Base-by-base conservation (phyloP, 495 filamentous ascomycete genomes). In the Aspergillus egyptiacus region DNA sequence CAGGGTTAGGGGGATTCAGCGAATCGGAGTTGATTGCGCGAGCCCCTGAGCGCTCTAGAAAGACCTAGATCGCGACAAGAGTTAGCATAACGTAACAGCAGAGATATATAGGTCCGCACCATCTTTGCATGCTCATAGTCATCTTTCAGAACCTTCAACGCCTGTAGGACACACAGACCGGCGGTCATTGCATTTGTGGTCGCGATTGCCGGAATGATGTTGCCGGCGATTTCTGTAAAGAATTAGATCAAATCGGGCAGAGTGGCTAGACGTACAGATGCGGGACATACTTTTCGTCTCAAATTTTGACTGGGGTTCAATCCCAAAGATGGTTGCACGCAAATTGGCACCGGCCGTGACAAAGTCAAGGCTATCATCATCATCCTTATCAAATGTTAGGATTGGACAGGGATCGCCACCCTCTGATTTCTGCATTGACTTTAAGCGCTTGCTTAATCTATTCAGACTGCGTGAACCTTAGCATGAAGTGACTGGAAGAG, bases 111-210 rank as follows among this genome's bases (percentile, higher is more conserved):
- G 15, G 28, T 23, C 4, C 55, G 42, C 59, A 77, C 73, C 69
- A 75, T 80, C 54, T 78, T 83, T 0, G 80, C 77, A 56, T 81
- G 76, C 31, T 71, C 62, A 27, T 86, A 79, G 38, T 95, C 84
- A 20, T 82, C 77, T 49, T 78, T 81, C 46, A 99, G 70, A 28
- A 97, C 86, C 64, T 96, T 96, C 71, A 95, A 90, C 1, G 89
- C 83, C 65, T 99, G 86, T 6, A 99, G 70, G 3, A 97, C 93
- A 62, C 90, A 97, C 19, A 99, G 75, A 11, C 87, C 84, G 10
- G 93, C 93, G 4, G 91, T 93, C 66, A 97, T 94, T 10, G 94
- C 93, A 63, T 99, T 99, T 0, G 93, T 96, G 0, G 93, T 99
- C 1, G 93, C 93, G 63, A 99, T 99, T 2, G 93, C 94, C 0